These are phyloP conservation scores for Neurospora pannonica DNA, from an alignment of 495 filamentous ascomycete species.

Conservation along the genomic window DNA sequence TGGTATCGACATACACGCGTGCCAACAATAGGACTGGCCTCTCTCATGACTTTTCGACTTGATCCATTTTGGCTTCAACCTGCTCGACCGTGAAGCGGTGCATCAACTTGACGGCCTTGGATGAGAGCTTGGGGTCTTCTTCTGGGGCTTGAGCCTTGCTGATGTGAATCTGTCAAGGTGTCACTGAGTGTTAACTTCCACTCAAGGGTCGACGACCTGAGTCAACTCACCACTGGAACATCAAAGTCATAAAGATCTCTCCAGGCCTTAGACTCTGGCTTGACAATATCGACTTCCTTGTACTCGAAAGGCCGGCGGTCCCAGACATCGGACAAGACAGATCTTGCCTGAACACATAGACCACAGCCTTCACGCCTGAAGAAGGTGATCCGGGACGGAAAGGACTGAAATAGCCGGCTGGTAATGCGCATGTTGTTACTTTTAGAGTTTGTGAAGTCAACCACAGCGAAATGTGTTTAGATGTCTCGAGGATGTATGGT, in stretches of 20 bases:
- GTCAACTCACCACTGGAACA: constrained; percentile 60
- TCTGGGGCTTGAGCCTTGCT: constrained; percentile 37
- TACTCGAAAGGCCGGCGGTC: constrained; percentile 63
- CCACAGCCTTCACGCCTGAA: constrained; percentile 76
- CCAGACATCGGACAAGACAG: constrained; percentile 59
- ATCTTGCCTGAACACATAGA: constrained; percentile 68
- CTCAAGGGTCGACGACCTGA: not conserved
- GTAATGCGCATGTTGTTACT: constrained; percentile 28
- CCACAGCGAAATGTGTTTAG: no score
- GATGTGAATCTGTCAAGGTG: constrained; percentile 52
- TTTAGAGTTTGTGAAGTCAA: not conserved
- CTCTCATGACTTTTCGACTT: constrained; percentile 39
- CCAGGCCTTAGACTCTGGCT: constrained; percentile 55
- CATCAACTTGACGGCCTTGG: constrained; percentile 67
- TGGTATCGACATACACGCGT: not conserved
- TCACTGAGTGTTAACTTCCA: not conserved
- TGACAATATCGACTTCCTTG: constrained; percentile 72
- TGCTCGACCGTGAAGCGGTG: constrained; percentile 68
- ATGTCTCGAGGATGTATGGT: no score
- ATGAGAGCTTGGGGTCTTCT: constrained; percentile 41
- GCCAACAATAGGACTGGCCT: not conserved
- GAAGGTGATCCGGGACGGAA: constrained; percentile 56
- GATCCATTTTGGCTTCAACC: constrained; percentile 60
- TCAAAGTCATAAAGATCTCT: constrained; percentile 82
- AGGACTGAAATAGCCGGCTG: constrained; percentile 39